phyloP scores from a whole-genome alignment of 1,284 basidiomycete species.

The Cutaneotrichosporon sp. region DNA sequence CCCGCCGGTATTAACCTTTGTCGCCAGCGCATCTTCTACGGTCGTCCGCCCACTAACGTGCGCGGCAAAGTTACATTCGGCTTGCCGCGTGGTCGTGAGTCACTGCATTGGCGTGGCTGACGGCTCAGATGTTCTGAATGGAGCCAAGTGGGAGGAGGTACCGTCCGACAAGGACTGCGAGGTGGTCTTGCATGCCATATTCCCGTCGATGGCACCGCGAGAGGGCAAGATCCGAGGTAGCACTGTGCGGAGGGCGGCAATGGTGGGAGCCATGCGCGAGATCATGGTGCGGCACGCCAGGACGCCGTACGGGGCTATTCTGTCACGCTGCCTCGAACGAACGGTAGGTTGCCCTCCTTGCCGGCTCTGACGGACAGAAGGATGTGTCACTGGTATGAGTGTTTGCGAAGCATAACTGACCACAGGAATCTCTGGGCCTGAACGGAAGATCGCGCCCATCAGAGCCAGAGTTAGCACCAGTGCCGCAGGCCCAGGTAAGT shows the following conservation, averaged over 20 bases:
- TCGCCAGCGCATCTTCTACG: slow-evolving; percentile 40
- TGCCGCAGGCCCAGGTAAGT: slow-evolving; percentile 50
- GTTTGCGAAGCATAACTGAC: neutral
- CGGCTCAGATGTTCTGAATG: slow-evolving; percentile 45
- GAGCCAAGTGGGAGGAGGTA: neutral
- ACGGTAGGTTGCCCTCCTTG: slow-evolving; percentile 3
- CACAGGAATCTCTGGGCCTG: neutral
- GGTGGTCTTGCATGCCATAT: slow-evolving; percentile 6
- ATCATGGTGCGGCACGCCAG: slow-evolving; percentile 23
- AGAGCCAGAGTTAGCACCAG: neutral
- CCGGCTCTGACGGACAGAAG: slow-evolving; percentile 6
- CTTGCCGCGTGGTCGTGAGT: slow-evolving; percentile 38
- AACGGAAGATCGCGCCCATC: neutral
- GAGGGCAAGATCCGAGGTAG: neutral
- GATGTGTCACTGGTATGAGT: slow-evolving; percentile 11
- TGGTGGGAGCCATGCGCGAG: slow-evolving; percentile 20
- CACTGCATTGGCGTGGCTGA: no score
- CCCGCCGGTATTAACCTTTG: neutral
- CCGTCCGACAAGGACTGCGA: slow-evolving; percentile 6
- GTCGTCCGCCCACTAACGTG: slow-evolving; percentile 22
- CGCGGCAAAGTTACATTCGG: slow-evolving; percentile 28
- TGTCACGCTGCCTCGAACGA: slow-evolving; percentile 13
- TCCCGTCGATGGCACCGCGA: slow-evolving; percentile 1
- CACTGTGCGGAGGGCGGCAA: neutral
- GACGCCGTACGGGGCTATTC: slow-evolving; percentile 17